Evolutionary conservation across 805 yeast genomes (phyloP).

Genomic region (Clavispora vitiphila): DNA sequence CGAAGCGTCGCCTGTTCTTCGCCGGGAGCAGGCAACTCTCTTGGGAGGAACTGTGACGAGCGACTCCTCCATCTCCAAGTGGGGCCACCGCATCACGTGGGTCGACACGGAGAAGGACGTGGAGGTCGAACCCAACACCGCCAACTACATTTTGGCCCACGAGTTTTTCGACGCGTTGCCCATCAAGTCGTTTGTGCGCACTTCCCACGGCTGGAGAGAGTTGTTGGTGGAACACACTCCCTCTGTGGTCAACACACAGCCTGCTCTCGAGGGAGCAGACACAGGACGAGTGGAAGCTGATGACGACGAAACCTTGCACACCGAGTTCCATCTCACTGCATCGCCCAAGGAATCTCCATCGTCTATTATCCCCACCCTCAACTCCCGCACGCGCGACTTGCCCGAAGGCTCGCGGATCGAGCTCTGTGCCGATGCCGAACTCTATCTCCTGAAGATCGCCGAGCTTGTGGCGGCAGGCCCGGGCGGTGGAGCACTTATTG

Average conservation of each 20-base stretch:
- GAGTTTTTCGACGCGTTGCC: conserved; percentile 89
- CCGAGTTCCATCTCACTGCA: conserved; percentile 51
- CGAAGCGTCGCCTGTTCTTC: conserved; percentile 67
- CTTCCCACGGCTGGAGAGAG: conserved; percentile 75
- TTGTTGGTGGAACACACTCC: conserved; percentile 55
- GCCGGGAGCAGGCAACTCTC: conserved; percentile 47
- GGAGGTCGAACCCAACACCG: too few relatives aligned
- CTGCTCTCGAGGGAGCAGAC: conserved; percentile 23
- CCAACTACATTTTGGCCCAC: conserved; percentile 73
- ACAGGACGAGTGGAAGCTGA: neutral
- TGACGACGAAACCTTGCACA: conserved; percentile 6
- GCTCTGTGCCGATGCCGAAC: conserved; percentile 68
- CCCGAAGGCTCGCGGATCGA: conserved; percentile 60
- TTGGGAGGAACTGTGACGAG: too few relatives aligned
- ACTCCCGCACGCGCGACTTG: conserved; percentile 47
- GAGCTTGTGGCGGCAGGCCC: conserved; percentile 34
- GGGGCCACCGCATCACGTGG: conserved; percentile 57
- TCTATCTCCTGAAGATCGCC: conserved; percentile 50
- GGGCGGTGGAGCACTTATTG: conserved; percentile 61
- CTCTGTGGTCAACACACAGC: conserved; percentile 32
- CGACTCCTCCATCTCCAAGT: conserved; percentile 39
- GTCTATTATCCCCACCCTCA: conserved; percentile 49
- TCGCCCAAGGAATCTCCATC: conserved; percentile 60
- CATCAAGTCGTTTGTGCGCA: conserved; percentile 59
- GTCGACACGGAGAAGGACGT: conserved; percentile 53